Conservation (phyloP, 202 grass and related monocot species). For the Setaria viridis region DNA sequence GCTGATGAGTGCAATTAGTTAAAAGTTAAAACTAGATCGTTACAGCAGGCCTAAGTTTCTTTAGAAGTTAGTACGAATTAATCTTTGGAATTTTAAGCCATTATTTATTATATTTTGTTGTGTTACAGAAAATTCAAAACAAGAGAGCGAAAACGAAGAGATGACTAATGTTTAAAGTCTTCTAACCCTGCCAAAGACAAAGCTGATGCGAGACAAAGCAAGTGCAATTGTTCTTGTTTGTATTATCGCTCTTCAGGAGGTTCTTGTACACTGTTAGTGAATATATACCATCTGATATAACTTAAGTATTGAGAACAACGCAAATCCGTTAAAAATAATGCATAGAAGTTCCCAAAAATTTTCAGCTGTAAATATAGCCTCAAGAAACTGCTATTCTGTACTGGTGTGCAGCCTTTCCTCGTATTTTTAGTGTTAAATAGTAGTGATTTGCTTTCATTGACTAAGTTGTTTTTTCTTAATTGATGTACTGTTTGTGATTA, state of each 20-base stretch:
- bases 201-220: too few species aligned
- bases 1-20: not conserved
- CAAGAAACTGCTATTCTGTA: constrained; percentile 1
- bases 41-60: not conserved
- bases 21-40: not conserved
- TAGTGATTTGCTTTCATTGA: not conserved
- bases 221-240: not conserved
- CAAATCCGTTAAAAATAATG: not conserved
- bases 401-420: not conserved
- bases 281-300: not conserved
- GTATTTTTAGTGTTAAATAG: constrained; percentile 4
- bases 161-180: not conserved
- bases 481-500: not conserved
- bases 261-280: not conserved
- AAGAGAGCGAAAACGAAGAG: too few species aligned
- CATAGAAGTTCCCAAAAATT: not conserved
- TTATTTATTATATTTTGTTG: not conserved
- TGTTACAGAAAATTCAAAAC: too few species aligned
- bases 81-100: not conserved
- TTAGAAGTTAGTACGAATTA: not conserved
- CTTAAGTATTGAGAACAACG: not conserved
- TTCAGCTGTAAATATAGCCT: not conserved
- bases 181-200: not conserved
- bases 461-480: not conserved
- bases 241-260: not conserved